Base-by-base conservation (phyloP, 2,329 filamentous ascomycete species). In the Stachybotrys elegans region DNA sequence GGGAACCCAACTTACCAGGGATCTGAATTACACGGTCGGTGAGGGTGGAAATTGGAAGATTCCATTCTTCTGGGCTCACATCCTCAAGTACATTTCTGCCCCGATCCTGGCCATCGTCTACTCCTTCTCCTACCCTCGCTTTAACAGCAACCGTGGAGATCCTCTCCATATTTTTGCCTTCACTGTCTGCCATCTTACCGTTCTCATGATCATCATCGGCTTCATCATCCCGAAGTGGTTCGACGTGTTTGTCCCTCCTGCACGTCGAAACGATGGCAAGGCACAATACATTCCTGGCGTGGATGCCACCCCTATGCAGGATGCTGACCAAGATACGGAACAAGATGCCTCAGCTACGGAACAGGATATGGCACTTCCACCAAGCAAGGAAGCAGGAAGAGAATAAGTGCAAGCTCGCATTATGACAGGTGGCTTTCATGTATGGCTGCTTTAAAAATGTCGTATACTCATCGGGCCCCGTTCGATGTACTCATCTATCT, bases 1-100 rank as follows among this genome's bases (percentile, higher is more conserved):
- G 71, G 72, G 72, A 41, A 73, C 76, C 50, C 75, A 78, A 61
- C 59, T 78, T 14, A 66, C 69, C 16, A 68, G 65, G 6, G 74
- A 78, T 46, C 67, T 78, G 5, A 78, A 78, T 47, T 44, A 62
- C 4, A 67, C 72, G 7, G 67, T 78, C 22, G 69, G 68, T 0
- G 20, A n/a, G 0, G 59, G 58, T 2, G 69, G 68, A 9, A 78
- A 78, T 49, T 78, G 74, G 75, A 66, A 57, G 4, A 75, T 79
- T 4, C 74, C 73, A 4, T 47, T 22, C 22, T 65, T 74, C 50
- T 70, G 73, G 56, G 68, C 72, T 0, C 43, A 70, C 8, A 57
- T 75, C 0, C 54, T 73, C 0, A 69, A 70, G 6, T 75, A 70
- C 20, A 49, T 73, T 19, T 67, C 66, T 7, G 68, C 62, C 0